Conservation (phyloP, 352 stramenopile genomes). For the Globisporangium ultimum region DNA sequence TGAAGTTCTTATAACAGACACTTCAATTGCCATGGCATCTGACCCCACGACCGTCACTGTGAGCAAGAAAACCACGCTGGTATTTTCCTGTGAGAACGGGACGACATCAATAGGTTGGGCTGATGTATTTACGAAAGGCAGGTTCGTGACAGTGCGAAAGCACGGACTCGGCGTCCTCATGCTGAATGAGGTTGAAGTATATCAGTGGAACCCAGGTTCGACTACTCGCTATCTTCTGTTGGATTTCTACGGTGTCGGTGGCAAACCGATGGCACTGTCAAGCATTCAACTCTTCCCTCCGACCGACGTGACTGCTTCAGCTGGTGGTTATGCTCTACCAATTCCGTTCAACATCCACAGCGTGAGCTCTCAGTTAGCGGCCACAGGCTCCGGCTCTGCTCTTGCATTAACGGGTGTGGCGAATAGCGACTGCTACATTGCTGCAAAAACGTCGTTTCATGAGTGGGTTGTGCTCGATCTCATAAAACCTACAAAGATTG, state of each 20-base stretch:
- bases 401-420: constrained; percentile 22
- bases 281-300: constrained; percentile 49
- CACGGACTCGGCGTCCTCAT: constrained; percentile 36
- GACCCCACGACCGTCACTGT: constrained; percentile 13
- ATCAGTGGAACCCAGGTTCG: constrained; percentile 53
- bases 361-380: constrained; percentile 46
- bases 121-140: constrained; percentile 32
- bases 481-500: constrained; percentile 27
- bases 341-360: constrained; percentile 65
- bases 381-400: constrained; percentile 35
- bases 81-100: constrained; percentile 49
- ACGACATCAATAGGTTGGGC: constrained; percentile 31
- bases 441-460: constrained; percentile 31
- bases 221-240: constrained; percentile 44
- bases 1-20: constrained; percentile 35
- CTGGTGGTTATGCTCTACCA: constrained; percentile 17
- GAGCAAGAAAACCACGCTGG: constrained; percentile 22
- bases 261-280: constrained; percentile 33
- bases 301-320: constrained; percentile 18
- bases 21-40: constrained; percentile 17
- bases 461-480: constrained; percentile 75
- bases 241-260: constrained; percentile 38
- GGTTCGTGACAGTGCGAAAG: constrained; percentile 50
- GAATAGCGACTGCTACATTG: constrained; percentile 40
- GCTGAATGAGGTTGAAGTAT: constrained; percentile 68